Evolutionary conservation across 2,329 filamentous ascomycete species (phyloP), one percentile per base, ranked within the genome.

Genomic region (Ilyonectria destructans): DNA sequence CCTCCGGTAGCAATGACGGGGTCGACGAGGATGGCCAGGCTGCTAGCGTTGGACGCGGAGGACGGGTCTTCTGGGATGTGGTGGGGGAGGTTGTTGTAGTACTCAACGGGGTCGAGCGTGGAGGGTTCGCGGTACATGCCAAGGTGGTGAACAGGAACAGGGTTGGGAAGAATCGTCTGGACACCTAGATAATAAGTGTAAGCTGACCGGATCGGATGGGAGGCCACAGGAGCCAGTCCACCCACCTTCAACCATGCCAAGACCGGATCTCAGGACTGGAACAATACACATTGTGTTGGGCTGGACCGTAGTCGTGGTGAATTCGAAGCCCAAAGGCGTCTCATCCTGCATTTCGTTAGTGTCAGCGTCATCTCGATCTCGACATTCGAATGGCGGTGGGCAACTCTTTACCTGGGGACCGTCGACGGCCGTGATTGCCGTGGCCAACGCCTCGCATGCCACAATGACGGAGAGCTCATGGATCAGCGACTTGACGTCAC

Each of bases 61-160:
- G 79, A 73, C 51, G 77, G 68, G 33, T 81, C 72, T 57, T 79
- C 62, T 75, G 85, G 77, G 45, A 85, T 79, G 82, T 94, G 92
- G 82, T 93, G 92, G 40, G 95, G 95, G 21, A 98, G 91, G 82
- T 97, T 97, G 86, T 98, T 98, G 88, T 98, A 98, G 88, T 98
- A 97, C 83, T 97, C 95, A 66, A 98, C 95, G 3, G 95, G 94
- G 77, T 94, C 90, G 64, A 98, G 91, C 51, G 93, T 96, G 64
- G 90, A 90, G 68, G 93, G 94, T 80, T 98, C 95, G 78, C 95
- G 94, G 87, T 96, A 98, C 78, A 98, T 92, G 73, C 96, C 96
- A 8, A 98, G 92, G 80, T 98, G 96, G 84, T 98, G 95, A 71
- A 98, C 89, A 7, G 95, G 92, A 35, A 96, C 93, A 15, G 94